A percentile compares a stretch with the other conserved stretches of the same genome.
These are phyloP conservation scores for Hemerocallis citrina DNA, from an alignment of 106 monocot species.

Conservation along the genomic window DNA sequence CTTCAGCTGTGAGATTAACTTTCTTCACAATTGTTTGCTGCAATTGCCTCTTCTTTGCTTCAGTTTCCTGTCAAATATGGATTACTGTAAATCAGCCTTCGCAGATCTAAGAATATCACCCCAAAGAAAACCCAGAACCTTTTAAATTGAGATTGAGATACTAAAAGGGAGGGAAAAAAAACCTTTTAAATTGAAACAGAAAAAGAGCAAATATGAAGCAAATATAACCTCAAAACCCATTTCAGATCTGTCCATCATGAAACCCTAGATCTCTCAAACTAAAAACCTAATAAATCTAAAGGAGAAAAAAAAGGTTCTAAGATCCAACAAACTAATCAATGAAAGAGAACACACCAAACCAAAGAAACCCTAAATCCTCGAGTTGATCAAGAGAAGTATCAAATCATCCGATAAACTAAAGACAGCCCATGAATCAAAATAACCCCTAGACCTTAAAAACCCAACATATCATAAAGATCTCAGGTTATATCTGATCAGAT, in stretches of 20 bases:
- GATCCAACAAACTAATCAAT: too few relatives aligned
- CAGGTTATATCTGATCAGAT: too few relatives aligned
- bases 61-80: conserved; percentile 26
- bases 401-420: too few relatives aligned
- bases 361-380: too few relatives aligned
- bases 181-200: not conserved
- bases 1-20: conserved; percentile 34
- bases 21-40: conserved; percentile 24
- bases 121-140: not conserved
- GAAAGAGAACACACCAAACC: too few relatives aligned
- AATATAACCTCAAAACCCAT: not conserved
- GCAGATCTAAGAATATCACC: not conserved
- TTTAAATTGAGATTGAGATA: too few relatives aligned
- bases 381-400: too few relatives aligned
- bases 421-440: not conserved
- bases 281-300: too few relatives aligned
- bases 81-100: not conserved
- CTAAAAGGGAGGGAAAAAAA: too few relatives aligned
- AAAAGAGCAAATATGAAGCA: not conserved
- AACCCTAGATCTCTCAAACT: not conserved
- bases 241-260: not conserved
- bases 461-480: not conserved
- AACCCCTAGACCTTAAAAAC: not conserved
- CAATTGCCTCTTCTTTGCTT: conserved; percentile 30
- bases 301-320: too few relatives aligned